These are phyloP conservation scores for Diaporthe capsici DNA, from an alignment of 2,329 filamentous ascomycete species.

Conservation along the genomic window DNA sequence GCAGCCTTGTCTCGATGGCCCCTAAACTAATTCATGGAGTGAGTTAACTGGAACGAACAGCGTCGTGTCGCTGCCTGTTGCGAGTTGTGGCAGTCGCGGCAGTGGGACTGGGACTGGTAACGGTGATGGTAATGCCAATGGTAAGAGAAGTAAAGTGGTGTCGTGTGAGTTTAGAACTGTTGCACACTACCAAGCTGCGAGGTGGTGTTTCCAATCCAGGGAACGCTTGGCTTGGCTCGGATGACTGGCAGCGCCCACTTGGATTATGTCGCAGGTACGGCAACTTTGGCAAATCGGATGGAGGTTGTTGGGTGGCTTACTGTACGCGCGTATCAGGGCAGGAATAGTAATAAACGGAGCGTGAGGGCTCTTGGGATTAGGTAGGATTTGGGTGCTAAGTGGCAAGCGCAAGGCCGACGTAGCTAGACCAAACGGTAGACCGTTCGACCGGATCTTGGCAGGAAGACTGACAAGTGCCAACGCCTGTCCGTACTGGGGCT, in stretches of 20 bases:
- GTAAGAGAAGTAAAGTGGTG: slow-evolving; percentile 8
- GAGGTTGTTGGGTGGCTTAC: slow-evolving; percentile 33
- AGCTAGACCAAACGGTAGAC: slow-evolving; percentile 26
- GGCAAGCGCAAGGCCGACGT: slow-evolving; percentile 33
- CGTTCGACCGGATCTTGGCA: slow-evolving; percentile 22
- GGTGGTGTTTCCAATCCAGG: slow-evolving; percentile 27
- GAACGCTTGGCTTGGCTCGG: slow-evolving; percentile 31
- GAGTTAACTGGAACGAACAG: slow-evolving; percentile 4
- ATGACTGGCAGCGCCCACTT: slow-evolving; percentile 19
- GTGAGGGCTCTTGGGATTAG: slow-evolving; percentile 23
- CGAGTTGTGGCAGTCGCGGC: slow-evolving; percentile 3
- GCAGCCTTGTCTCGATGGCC: slow-evolving; percentile 21
- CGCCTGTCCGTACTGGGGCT: slow-evolving; percentile 1
- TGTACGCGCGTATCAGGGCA: slow-evolving; percentile 37
- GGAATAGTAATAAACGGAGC: slow-evolving; percentile 9
- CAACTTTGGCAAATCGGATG: neutral
- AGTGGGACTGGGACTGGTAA: neutral
- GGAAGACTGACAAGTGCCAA: slow-evolving; percentile 18
- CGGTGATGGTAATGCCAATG: neutral
- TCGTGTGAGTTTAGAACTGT: slow-evolving; percentile 29
- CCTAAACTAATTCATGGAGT: slow-evolving; percentile 29
- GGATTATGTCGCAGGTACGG: slow-evolving; percentile 32
- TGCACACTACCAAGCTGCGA: slow-evolving; percentile 27
- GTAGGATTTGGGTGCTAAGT: slow-evolving; percentile 36
- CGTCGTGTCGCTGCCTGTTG: slow-evolving; percentile 20